These are phyloP conservation scores for Trametes elegans DNA, from an alignment of 768 basidiomycete genomes.

Conservation along the genomic window DNA sequence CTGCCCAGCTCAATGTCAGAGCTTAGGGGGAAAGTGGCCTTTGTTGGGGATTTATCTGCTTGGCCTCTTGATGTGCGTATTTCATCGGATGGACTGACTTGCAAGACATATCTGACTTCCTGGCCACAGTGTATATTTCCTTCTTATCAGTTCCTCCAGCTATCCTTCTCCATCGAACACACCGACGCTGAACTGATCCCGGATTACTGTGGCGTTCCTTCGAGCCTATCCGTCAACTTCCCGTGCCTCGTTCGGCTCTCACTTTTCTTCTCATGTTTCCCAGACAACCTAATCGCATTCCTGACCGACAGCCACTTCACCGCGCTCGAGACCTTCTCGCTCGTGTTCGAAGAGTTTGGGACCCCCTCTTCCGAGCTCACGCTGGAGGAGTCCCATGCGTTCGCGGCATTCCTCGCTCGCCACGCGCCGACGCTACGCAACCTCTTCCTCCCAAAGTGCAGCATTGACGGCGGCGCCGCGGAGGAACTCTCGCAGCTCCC, in stretches of 20 bases:
- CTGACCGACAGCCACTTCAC: background rate
- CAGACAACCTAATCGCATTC: background rate
- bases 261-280: background rate
- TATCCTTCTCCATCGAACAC: background rate
- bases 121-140: background rate
- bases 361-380: background rate
- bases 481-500: too few species aligned
- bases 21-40: background rate
- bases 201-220: background rate
- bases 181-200: background rate
- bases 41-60: background rate
- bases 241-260: background rate
- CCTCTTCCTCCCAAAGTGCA: background rate
- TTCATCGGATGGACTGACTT: too few species aligned
- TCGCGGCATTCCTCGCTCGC: background rate
- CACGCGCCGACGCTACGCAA: background rate
- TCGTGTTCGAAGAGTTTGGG: background rate
- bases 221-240: background rate
- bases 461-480: background rate
- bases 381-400: background rate
- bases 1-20: background rate
- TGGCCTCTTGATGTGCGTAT: background rate
- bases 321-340: background rate
- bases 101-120: background rate
- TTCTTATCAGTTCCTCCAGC: background rate